Evolutionary conservation across 1,139 yeast species (phyloP), one percentile per base, ranked within the genome.

Genomic region (Pichiaceae sp.): DNA sequence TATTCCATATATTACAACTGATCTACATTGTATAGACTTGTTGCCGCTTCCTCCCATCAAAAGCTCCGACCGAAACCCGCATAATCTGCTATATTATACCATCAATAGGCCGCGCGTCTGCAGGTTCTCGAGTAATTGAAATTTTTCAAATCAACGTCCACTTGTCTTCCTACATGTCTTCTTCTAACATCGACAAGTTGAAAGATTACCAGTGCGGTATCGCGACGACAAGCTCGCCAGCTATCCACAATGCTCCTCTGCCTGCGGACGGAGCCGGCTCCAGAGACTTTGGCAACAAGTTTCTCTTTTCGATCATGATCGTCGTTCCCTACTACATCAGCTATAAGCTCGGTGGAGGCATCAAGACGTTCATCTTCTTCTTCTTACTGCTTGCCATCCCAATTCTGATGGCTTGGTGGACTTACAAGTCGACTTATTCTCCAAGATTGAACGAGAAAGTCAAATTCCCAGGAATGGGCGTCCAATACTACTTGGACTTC

Each of bases 241-340:
- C 93, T 11, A 86, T 86, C 56, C 74, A 80, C 50, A 86, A 86
- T 57, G 95, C 93, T 9, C 89, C 89, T 18, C 67, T 85, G 46
- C 87, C 95, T 28, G 96, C 95, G 6, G 96, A 86, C 58, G 96
- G 96, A 31, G 86, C 95, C 5, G 89, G 95, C 20, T 69, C 87
- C 31, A 77, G 75, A 53, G 74, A 78, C 49, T 86, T 87, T 62
- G 73, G 75, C 60, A 87, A 86, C 61, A 52, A 56, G 47, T 59
- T 73, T n/a, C 56, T 86, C 46, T 41, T 70, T 20, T 65, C 68
- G 1, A 56, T 80, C 33, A 51, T 82, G 43, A 53, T 68, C n/a
- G 69, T 72, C 32, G 60, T 83, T 36, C 96, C 96, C 12, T 72
- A 55, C 48, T 78, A 73, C 53, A 56, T 82, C 42, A 67, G 78